phyloP scores from a whole-genome alignment of 2,329 filamentous ascomycete species.

The Fusarium floridanum region DNA sequence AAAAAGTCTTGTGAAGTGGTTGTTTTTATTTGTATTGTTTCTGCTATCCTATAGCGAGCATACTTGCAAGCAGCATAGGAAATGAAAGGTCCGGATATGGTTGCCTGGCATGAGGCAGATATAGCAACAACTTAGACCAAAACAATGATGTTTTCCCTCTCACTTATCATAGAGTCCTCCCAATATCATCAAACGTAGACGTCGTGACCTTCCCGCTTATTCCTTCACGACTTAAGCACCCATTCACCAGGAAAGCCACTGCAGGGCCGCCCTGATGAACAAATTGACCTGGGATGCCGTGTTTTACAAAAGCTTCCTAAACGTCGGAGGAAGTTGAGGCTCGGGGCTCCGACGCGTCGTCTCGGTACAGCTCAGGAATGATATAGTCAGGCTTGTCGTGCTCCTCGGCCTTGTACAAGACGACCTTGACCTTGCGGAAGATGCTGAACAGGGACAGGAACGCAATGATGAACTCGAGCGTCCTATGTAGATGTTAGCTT shows the following conservation, averaged over 20 bases:
- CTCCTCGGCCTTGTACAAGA: constrained; percentile 35
- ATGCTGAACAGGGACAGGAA: constrained; percentile 33
- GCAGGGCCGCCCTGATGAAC: not conserved
- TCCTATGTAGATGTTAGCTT: constrained; percentile 11
- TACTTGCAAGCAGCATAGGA: not conserved
- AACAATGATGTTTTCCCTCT: not conserved
- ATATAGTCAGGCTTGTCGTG: constrained; percentile 22
- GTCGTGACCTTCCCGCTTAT: not conserved
- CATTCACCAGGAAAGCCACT: not conserved
- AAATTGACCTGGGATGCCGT: not conserved
- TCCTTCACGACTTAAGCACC: not conserved
- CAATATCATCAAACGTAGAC: not conserved
- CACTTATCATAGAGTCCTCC: not conserved
- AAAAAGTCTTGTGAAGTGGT: not conserved
- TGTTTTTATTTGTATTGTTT: constrained; percentile 11
- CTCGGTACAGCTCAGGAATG: constrained; percentile 32
- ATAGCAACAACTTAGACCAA: not conserved
- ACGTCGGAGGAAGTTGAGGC: constrained; percentile 34
- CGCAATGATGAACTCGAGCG: constrained; percentile 27
- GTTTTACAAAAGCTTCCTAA: not conserved
- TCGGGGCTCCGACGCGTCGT: constrained; percentile 37
- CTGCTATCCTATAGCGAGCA: not conserved
- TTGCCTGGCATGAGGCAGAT: not conserved
- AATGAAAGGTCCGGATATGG: not conserved
- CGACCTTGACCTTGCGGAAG: constrained; percentile 37